These are phyloP conservation scores for Rhododendron ovatum DNA, from an alignment of 148 eudicot species.

Conservation along the genomic window DNA sequence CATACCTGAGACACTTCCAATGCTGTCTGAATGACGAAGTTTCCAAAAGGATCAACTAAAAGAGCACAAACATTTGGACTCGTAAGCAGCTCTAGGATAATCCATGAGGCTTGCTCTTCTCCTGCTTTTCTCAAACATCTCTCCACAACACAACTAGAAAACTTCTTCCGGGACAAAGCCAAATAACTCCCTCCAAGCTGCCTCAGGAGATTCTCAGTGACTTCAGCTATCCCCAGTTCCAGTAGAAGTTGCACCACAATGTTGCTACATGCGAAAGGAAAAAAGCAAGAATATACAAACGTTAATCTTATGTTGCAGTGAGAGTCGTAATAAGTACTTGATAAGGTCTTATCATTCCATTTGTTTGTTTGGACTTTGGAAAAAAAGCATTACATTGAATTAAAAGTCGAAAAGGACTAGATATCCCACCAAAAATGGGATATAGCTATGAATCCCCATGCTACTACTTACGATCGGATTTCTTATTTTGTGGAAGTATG, in stretches of 20 bases:
- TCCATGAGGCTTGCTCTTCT: constrained; percentile 17
- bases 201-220: constrained; percentile 26
- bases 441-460: constrained; percentile 19
- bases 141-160: constrained; percentile 55
- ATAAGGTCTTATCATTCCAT: not conserved
- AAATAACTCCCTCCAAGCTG: constrained; percentile 30
- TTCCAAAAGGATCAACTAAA: constrained; percentile 48
- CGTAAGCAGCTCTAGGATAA: constrained; percentile 33
- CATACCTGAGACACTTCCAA: constrained; percentile 36
- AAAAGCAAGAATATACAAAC: too few species aligned
- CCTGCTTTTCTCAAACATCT: constrained; percentile 31
- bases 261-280: not conserved
- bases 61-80: constrained; percentile 26
- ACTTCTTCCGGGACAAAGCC: constrained; percentile 41
- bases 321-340: not conserved
- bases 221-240: constrained; percentile 18
- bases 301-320: not conserved
- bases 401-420: not conserved
- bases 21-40: constrained; percentile 51
- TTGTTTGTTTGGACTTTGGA: not conserved
- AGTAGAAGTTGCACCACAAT: constrained; percentile 52
- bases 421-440: not conserved
- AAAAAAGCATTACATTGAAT: not conserved
- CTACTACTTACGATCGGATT: too few species aligned
- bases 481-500: not conserved